These are phyloP conservation scores for Cyclocybe aegerita DNA, from an alignment of 768 basidiomycete species.

Conservation along the genomic window DNA sequence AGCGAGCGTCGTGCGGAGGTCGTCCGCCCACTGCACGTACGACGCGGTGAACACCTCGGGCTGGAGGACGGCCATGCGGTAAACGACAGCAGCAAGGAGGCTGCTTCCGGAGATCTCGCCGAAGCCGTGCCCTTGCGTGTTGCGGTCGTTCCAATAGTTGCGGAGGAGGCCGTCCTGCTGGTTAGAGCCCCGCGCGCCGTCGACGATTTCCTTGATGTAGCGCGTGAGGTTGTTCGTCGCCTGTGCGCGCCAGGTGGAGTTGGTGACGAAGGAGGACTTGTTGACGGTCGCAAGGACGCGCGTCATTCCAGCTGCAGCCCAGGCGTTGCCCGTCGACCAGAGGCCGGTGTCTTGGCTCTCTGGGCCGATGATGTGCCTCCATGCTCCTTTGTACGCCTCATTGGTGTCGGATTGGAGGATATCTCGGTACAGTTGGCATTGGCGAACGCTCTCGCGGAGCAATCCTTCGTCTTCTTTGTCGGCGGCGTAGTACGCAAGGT, in stretches of 20 bases:
- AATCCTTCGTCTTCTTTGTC: slow-evolving; percentile 32
- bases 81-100: slow-evolving; percentile 37
- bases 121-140: slow-evolving; percentile 31
- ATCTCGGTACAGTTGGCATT: slow-evolving; percentile 38
- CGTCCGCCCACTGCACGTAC: slow-evolving; percentile 39
- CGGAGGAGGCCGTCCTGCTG: slow-evolving; percentile 35
- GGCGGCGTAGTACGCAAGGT: slow-evolving; percentile 47
- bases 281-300: slow-evolving; percentile 54
- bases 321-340: slow-evolving; percentile 62
- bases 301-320: slow-evolving; percentile 73
- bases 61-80: slow-evolving; percentile 38
- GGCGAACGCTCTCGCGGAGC: slow-evolving; percentile 35
- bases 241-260: slow-evolving; percentile 27
- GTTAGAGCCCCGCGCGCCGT: slow-evolving; percentile 34
- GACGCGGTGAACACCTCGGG: slow-evolving; percentile 25
- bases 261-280: slow-evolving; percentile 33
- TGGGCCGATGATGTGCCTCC: slow-evolving; percentile 45
- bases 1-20: slow-evolving; percentile 25
- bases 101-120: slow-evolving; percentile 45
- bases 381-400: slow-evolving; percentile 31
- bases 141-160: slow-evolving; percentile 38
- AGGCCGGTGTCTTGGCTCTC: slow-evolving; percentile 34
- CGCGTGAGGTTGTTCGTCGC: slow-evolving; percentile 29
- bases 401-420: slow-evolving; percentile 31
- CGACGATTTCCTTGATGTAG: slow-evolving; percentile 46